These are phyloP conservation scores for Trichocladium uniseriatum DNA, from an alignment of 495 filamentous ascomycete species.

Conservation along the genomic window DNA sequence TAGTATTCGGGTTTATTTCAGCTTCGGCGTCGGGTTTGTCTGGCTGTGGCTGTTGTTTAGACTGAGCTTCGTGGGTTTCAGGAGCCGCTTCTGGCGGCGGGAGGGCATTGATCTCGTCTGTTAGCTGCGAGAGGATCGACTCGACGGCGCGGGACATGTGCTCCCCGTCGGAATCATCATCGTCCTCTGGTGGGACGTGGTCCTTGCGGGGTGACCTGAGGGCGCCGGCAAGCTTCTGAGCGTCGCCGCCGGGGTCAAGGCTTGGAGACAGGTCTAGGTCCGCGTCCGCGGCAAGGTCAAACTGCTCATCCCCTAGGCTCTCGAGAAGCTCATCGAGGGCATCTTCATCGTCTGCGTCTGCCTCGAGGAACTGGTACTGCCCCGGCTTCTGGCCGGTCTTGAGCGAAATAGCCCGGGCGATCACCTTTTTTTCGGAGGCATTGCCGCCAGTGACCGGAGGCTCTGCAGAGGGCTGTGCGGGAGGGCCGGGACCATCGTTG, in stretches of 20 bases:
- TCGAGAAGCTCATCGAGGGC: constrained; percentile 11
- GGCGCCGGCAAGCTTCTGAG: constrained; percentile 23
- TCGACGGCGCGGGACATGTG: constrained; percentile 28
- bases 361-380: neutral
- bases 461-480: neutral
- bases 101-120: constrained; percentile 28
- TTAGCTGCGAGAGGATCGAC: constrained; percentile 26
- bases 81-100: neutral
- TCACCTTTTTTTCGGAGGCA: neutral
- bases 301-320: constrained; percentile 9
- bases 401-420: neutral
- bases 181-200: neutral
- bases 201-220: constrained; percentile 9
- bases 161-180: constrained; percentile 36
- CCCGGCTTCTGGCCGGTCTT: neutral
- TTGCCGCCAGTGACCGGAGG: neutral
- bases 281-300: constrained; percentile 7
- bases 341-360: constrained; percentile 1
- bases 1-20: neutral
- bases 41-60: neutral
- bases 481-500: too few relatives aligned
- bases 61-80: neutral
- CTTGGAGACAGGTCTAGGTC: constrained; percentile 7
- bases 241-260: constrained; percentile 7
- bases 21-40: neutral